phyloP scores from a whole-genome alignment of 31 red algal species.

The Odonthalia washingtoniensis region DNA sequence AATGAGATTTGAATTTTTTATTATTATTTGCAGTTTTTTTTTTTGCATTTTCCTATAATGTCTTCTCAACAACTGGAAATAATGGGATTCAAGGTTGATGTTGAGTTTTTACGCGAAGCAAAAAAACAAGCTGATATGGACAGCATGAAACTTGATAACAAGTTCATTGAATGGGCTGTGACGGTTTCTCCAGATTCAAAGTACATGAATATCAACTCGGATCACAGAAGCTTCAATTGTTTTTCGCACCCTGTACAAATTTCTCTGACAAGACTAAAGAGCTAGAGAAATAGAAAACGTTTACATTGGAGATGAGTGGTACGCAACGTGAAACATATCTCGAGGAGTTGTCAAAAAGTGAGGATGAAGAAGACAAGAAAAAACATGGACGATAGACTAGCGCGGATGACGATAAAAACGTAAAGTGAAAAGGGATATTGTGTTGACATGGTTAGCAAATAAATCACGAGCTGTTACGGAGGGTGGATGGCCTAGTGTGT shows the following conservation, averaged over 20 bases:
- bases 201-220: conserved; percentile 88
- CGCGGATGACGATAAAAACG: conserved; percentile 42
- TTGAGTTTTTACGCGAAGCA: conserved; percentile 66
- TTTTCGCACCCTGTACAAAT: conserved; percentile 74
- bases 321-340: conserved; percentile 9
- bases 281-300: conserved; percentile 42
- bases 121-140: conserved; percentile 64
- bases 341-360: neutral
- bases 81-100: conserved; percentile 84
- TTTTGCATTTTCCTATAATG: too few species aligned
- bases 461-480: conserved; percentile 44
- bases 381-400: neutral
- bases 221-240: conserved; percentile 82
- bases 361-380: conserved; percentile 26
- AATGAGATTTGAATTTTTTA: too few species aligned
- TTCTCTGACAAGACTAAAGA: neutral
- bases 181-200: conserved; percentile 65
- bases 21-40: too few species aligned
- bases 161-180: conserved; percentile 78
- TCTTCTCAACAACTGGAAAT: too few species aligned
- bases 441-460: conserved; percentile 56
- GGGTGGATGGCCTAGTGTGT: conserved; percentile 77
- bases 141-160: conserved; percentile 46
- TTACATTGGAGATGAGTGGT: conserved; percentile 49
- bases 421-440: conserved; percentile 64